Evolutionary conservation across 176 grass and related monocot genomes (phyloP).

Genomic region (Rhynchospora tenuis): DNA sequence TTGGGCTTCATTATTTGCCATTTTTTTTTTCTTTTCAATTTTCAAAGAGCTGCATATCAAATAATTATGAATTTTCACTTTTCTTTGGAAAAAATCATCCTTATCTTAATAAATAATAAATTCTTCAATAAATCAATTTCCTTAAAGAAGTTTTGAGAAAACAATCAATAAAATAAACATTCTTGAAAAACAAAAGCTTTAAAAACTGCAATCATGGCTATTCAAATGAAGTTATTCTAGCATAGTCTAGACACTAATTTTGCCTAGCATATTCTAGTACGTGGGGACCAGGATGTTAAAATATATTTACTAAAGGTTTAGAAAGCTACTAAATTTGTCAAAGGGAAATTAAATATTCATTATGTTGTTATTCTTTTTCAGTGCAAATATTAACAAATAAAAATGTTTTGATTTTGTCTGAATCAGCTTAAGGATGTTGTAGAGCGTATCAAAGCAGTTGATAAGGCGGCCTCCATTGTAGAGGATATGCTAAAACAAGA

Average conservation of each 20-base stretch:
- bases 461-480: slow-evolving; percentile 69
- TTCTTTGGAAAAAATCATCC: neutral
- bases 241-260: neutral
- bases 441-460: slow-evolving; percentile 89
- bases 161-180: neutral
- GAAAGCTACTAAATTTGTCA: neutral
- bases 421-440: slow-evolving; percentile 70
- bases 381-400: slow-evolving; percentile 11
- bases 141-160: neutral
- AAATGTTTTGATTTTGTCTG: slow-evolving; percentile 6
- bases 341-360: neutral
- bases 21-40: neutral
- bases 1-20: neutral
- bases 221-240: neutral
- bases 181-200: neutral
- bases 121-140: too few species aligned
- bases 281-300: neutral
- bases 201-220: neutral
- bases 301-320: neutral
- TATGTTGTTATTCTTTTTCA: neutral
- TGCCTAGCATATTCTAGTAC: neutral
- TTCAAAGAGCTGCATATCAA: too few species aligned
- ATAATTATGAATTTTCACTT: neutral
- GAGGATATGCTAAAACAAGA: slow-evolving; percentile 88
- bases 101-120: neutral